Conservation (phyloP, 805 yeast genomes). For the Zygosaccharomyces siamensis region DNA sequence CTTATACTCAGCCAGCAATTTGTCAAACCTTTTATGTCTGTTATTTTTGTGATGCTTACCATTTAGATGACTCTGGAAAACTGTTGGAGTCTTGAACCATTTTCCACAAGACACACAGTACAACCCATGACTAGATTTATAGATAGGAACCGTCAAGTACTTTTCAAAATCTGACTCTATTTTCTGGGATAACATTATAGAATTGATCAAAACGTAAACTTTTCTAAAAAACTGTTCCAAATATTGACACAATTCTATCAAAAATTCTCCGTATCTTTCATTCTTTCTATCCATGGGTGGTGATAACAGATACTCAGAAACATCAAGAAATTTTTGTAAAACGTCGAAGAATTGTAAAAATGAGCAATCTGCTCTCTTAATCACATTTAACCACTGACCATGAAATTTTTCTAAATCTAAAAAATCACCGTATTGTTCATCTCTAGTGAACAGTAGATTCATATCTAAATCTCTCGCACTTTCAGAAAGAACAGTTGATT, state of each 20-base stretch:
- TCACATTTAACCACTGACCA: conserved; percentile 49
- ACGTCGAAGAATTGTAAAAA: conserved; percentile 49
- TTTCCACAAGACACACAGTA: conserved; percentile 65
- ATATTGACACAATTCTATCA: conserved; percentile 46
- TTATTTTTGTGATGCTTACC: conserved; percentile 75
- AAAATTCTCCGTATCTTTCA: conserved; percentile 41
- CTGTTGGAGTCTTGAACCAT: conserved; percentile 57
- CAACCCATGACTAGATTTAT: conserved; percentile 27
- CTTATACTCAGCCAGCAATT: conserved; percentile 37
- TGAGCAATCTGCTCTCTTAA: conserved; percentile 34
- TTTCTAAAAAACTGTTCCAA: conserved; percentile 44
- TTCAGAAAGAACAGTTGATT: conserved; percentile 41
- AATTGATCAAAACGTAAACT: conserved; percentile 45
- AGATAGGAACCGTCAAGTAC: conserved; percentile 22
- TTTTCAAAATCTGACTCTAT: conserved; percentile 9
- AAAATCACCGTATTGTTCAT: conserved; percentile 60
- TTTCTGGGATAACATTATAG: conserved; percentile 24
- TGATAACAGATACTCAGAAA: conserved; percentile 22
- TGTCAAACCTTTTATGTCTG: conserved; percentile 21
- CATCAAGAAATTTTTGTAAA: conserved; percentile 40
- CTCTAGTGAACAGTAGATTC: conserved; percentile 48
- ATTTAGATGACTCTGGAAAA: conserved; percentile 59
- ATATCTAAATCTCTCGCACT: conserved; percentile 48
- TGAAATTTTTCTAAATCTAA: conserved; percentile 54
- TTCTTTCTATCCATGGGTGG: conserved; percentile 32